Conservation (phyloP, 306 rosid species). For the Fragaria vesca region DNA sequence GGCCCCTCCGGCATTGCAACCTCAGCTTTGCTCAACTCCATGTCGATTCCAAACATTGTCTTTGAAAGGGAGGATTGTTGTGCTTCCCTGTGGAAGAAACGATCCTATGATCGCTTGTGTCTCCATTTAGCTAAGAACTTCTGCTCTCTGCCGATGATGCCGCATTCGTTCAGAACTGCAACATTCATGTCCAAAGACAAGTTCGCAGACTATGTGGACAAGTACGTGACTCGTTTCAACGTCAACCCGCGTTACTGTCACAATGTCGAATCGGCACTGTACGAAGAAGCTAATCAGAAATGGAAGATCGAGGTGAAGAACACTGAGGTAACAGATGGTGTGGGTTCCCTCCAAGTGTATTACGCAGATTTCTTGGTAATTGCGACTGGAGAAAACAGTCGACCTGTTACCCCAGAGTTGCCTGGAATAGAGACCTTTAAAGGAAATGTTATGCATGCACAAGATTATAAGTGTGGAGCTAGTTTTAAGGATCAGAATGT, state of each 20-base stretch:
- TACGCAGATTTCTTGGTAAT: slow-evolving; percentile 30
- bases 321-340: background rate
- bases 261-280: slow-evolving; percentile 23
- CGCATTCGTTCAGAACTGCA: slow-evolving; percentile 25
- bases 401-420: slow-evolving; percentile 27
- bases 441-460: slow-evolving; percentile 47
- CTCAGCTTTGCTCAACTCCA: slow-evolving; percentile 32
- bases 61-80: slow-evolving; percentile 48
- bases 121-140: slow-evolving; percentile 46
- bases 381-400: slow-evolving; percentile 42
- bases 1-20: slow-evolving; percentile 55
- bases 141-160: slow-evolving; percentile 33
- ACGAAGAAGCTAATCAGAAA: slow-evolving; percentile 3
- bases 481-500: slow-evolving; percentile 35
- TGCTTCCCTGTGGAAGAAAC: slow-evolving; percentile 54
- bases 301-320: slow-evolving; percentile 35
- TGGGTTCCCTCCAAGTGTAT: background rate
- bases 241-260: slow-evolving; percentile 34
- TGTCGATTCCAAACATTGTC: slow-evolving; percentile 33
- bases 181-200: slow-evolving; percentile 30
- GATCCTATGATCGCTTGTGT: slow-evolving; percentile 39
- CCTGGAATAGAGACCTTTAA: slow-evolving; percentile 32
- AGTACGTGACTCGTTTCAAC: slow-evolving; percentile 28
- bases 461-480: slow-evolving; percentile 39
- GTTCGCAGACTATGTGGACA: slow-evolving; percentile 34